Evolutionary conservation across 129 eudicot genomes (phyloP).

Genomic region (Tanacetum coccineum): DNA sequence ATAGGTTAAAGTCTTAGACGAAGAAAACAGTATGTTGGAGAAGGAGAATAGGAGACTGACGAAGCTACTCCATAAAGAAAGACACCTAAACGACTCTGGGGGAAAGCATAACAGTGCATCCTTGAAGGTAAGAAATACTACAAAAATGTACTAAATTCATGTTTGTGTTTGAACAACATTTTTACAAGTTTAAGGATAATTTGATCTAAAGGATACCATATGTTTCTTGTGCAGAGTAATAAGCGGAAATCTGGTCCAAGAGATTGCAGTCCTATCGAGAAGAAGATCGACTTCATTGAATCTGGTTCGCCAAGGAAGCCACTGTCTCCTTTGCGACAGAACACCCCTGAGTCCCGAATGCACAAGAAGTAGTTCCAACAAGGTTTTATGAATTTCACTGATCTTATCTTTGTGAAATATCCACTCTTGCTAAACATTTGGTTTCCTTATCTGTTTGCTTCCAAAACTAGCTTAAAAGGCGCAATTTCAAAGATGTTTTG

Average conservation of each 20-base stretch:
- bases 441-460: background rate
- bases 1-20: slow-evolving; percentile 61
- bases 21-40: slow-evolving; percentile 55
- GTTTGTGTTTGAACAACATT: background rate
- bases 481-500: slow-evolving; percentile 1
- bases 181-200: background rate
- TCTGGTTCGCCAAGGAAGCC: slow-evolving; percentile 55
- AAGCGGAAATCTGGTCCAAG: slow-evolving; percentile 67
- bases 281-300: slow-evolving; percentile 57
- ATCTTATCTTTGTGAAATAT: slow-evolving; percentile 2
- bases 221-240: slow-evolving; percentile 47
- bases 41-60: slow-evolving; percentile 65
- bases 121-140: slow-evolving; percentile 51
- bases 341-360: slow-evolving; percentile 56
- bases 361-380: slow-evolving; percentile 36
- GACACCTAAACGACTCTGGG: slow-evolving; percentile 47
- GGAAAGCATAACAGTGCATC: slow-evolving; percentile 59
- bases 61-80: slow-evolving; percentile 48
- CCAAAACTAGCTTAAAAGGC: slow-evolving; percentile 4
- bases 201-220: background rate
- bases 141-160: slow-evolving; percentile 4
- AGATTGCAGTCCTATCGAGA: slow-evolving; percentile 59
- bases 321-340: slow-evolving; percentile 52
- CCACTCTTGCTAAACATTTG: background rate
- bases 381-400: slow-evolving; percentile 11